These are phyloP conservation scores for Albugo laibachii DNA, from an alignment of 352 stramenopile species.

Conservation along the genomic window DNA sequence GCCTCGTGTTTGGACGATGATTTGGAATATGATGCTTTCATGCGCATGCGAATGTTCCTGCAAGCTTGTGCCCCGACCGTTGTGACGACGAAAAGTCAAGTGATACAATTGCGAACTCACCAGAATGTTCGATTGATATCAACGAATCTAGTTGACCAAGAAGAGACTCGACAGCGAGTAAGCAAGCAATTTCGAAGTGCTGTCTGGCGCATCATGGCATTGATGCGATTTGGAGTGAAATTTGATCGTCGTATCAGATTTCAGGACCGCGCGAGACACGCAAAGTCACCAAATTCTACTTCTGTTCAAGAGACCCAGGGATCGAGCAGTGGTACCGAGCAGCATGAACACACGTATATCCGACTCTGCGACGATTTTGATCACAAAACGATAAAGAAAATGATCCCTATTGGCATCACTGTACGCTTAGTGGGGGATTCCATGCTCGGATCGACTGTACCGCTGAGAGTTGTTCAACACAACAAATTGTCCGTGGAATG, in stretches of 20 bases:
- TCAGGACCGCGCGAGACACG: conserved; percentile 21
- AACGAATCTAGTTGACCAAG: conserved; percentile 73
- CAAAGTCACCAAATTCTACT: conserved; percentile 7
- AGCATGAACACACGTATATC: conserved; percentile 27
- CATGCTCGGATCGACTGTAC: conserved; percentile 45
- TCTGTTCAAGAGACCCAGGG: neutral
- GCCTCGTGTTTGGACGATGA: conserved; percentile 13
- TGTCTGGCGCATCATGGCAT: conserved; percentile 73
- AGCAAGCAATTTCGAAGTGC: conserved; percentile 65
- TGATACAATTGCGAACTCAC: conserved; percentile 46
- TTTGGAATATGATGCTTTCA: conserved; percentile 76
- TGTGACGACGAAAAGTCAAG: conserved; percentile 51
- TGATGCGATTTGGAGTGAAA: conserved; percentile 74
- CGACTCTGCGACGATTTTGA: conserved; percentile 77
- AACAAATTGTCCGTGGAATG: conserved; percentile 74
- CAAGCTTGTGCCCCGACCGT: conserved; percentile 56
- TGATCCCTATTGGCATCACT: conserved; percentile 73
- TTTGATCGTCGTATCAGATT: conserved; percentile 72
- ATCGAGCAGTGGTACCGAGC: conserved; percentile 22
- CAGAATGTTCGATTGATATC: conserved; percentile 71
- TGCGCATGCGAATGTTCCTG: conserved; percentile 54
- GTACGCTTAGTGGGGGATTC: conserved; percentile 60
- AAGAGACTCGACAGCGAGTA: conserved; percentile 59
- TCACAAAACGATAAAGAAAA: conserved; percentile 79
- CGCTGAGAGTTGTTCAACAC: conserved; percentile 63